Percentiles rank a stretch among this genome's conserved stretches.
Conservation (phyloP, 2,329 filamentous ascomycete species). For the Thermochaetoides dissita region DNA sequence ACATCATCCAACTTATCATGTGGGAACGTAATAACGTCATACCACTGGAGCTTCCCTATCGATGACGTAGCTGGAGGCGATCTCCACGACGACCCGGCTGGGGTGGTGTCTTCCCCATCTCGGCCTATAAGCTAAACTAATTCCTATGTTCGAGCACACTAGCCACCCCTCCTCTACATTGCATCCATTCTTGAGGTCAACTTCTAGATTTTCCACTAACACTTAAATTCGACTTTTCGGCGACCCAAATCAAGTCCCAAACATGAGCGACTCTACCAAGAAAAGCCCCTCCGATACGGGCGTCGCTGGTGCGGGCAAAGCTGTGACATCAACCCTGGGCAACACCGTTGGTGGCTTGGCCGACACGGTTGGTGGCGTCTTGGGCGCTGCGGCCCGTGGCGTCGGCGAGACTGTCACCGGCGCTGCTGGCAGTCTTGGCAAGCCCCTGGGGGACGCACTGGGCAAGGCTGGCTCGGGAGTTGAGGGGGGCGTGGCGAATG, state of each 20-base stretch:
- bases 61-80: too few species aligned
- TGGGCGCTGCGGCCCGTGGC: conserved; percentile 39
- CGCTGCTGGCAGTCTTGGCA: conserved; percentile 38
- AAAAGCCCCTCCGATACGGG: conserved; percentile 8
- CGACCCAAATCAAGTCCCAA: not conserved
- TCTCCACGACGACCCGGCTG: too few species aligned
- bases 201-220: too few species aligned
- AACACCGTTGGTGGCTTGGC: conserved; percentile 20
- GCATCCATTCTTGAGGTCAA: too few species aligned
- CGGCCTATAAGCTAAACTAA: too few species aligned
- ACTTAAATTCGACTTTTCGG: too few species aligned
- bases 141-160: too few species aligned
- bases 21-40: too few species aligned
- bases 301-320: conserved; percentile 17
- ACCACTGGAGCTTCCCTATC: too few species aligned
- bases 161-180: too few species aligned
- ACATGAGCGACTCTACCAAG: conserved; percentile 14
- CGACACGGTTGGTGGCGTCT: conserved; percentile 21
- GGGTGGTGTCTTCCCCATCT: too few species aligned
- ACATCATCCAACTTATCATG: too few species aligned
- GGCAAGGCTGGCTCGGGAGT: conserved; percentile 38
- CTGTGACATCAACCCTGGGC: conserved; percentile 19
- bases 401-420: conserved; percentile 41
- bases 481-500: conserved; percentile 32
- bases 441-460: conserved; percentile 41